Percentiles rank a stretch among this genome's conserved stretches.
Evolutionary conservation across 2,329 filamentous ascomycete genomes (phyloP).

Genomic region (Neofusicoccum parvum): DNA sequence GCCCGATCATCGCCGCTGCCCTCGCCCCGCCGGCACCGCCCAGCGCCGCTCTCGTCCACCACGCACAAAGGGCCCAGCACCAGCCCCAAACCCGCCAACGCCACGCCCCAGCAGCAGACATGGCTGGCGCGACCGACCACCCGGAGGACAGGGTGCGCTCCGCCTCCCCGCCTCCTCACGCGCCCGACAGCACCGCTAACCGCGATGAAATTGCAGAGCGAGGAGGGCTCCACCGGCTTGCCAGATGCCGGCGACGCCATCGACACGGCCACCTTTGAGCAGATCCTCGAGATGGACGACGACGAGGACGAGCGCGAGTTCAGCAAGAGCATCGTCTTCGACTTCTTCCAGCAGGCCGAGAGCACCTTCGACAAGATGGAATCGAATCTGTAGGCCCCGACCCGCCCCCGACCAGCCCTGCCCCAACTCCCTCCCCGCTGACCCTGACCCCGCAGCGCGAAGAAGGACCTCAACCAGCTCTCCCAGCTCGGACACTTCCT

Average conservation of each 20-base stretch:
- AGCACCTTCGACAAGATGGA: constrained; percentile 87
- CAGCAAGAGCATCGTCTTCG: constrained; percentile 82
- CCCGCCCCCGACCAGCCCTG: background rate
- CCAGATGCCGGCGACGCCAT: constrained; percentile 73
- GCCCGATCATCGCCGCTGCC: constrained; percentile 12
- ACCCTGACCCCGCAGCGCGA: constrained; percentile 52
- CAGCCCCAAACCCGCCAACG: background rate
- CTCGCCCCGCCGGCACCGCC: constrained; percentile 5
- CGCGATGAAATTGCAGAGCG: constrained; percentile 38
- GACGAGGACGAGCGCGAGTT: constrained; percentile 83
- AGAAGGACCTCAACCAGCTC: constrained; percentile 70
- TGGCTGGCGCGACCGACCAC: constrained; percentile 22
- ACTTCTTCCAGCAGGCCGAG: constrained; percentile 90
- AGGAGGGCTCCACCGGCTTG: constrained; percentile 52
- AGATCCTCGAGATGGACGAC: constrained; percentile 99
- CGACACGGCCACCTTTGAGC: constrained; percentile 79
- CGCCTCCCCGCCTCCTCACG: constrained; percentile 6
- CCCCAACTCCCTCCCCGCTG: too few relatives aligned
- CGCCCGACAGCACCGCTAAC: constrained; percentile 26
- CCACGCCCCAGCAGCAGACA: background rate
- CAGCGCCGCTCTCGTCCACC: constrained; percentile 17
- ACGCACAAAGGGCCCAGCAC: constrained; percentile 14
- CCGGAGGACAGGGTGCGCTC: constrained; percentile 25
- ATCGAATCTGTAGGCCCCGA: constrained; percentile 69
- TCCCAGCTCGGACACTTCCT: constrained; percentile 91